Percentiles rank a stretch among this genome's conserved stretches.
phyloP scores from a whole-genome alignment of 1,284 basidiomycete species.

The Trametes polyzona region DNA sequence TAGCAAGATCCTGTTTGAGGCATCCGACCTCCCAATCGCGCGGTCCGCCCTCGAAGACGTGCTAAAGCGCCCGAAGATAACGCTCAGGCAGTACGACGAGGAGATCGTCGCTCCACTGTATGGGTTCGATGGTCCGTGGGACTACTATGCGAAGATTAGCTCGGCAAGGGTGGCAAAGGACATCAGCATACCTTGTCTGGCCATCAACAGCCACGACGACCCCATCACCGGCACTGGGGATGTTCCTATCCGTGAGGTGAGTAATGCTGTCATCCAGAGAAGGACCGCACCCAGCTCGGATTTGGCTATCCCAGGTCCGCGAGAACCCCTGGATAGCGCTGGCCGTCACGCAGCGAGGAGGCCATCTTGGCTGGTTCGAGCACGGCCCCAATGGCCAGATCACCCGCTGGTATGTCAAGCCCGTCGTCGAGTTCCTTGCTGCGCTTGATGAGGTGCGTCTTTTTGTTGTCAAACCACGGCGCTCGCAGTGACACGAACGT shows the following conservation, averaged over 20 bases:
- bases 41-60: constrained; percentile 18
- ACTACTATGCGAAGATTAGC: constrained; percentile 33
- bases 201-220: constrained; percentile 34
- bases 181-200: constrained; percentile 29
- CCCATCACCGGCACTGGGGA: constrained; percentile 27
- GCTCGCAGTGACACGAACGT: too few relatives aligned
- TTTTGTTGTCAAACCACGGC: not conserved
- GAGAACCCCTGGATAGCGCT: constrained; percentile 21
- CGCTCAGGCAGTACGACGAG: constrained; percentile 29
- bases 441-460: constrained; percentile 30
- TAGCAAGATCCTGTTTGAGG: constrained; percentile 20
- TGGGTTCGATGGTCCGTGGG: constrained; percentile 27
- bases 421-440: constrained; percentile 29
- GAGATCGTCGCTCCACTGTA: constrained; percentile 26
- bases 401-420: constrained; percentile 33
- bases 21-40: constrained; percentile 16
- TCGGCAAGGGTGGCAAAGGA: constrained; percentile 21
- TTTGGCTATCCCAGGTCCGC: constrained; percentile 7
- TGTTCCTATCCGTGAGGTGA: constrained; percentile 16
- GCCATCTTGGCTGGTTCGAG: constrained; percentile 36
- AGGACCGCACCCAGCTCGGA: not conserved
- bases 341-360: constrained; percentile 30
- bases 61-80: constrained; percentile 18
- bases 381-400: constrained; percentile 16
- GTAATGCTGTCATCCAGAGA: not conserved